Percentiles rank a stretch among this genome's conserved stretches.
These are phyloP conservation scores for Microbotryomycetes sp. DNA, from an alignment of 1,284 basidiomycete genomes.

Conservation along the genomic window DNA sequence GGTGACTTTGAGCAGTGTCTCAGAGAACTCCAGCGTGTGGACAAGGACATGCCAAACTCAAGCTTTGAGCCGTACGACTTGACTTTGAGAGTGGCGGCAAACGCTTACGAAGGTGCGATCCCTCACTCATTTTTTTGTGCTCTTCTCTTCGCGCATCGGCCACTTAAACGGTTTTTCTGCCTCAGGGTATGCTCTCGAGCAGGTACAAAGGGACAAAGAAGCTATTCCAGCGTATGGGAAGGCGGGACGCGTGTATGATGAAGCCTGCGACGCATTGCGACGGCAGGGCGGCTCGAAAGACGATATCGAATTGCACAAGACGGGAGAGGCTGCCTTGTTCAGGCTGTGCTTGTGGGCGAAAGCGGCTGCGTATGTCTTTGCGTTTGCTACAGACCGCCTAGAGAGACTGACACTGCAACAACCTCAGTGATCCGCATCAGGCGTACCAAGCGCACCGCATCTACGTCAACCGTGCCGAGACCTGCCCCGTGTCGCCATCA, in stretches of 20 bases:
- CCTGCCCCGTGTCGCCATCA: neutral
- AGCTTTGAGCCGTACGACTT: slow-evolving; percentile 18
- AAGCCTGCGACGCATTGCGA: slow-evolving; percentile 1
- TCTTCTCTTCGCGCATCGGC: neutral
- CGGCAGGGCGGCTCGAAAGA: neutral
- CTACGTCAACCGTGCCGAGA: slow-evolving; percentile 4
- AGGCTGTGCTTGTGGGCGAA: slow-evolving; percentile 1
- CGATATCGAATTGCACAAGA: slow-evolving; percentile 17
- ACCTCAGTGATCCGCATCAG: neutral
- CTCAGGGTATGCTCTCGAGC: slow-evolving; percentile 11
- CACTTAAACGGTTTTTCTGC: neutral
- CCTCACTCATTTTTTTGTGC: neutral
- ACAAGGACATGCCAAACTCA: neutral
- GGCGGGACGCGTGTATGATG: slow-evolving; percentile 7
- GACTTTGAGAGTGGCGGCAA: slow-evolving; percentile 14
- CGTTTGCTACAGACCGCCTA: neutral
- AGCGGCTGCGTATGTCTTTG: neutral
- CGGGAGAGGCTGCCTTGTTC: slow-evolving; percentile 15
- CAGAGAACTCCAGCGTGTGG: neutral
- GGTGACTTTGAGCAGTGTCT: slow-evolving; percentile 2
- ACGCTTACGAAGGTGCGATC: slow-evolving; percentile 11
- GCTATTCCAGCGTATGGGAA: neutral
- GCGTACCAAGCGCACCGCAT: neutral
- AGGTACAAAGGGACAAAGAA: neutral
- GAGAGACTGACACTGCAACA: neutral